Percentiles rank a stretch among this genome's conserved stretches.
Conservation (phyloP, 768 basidiomycete species). For the Boletus reticulatus region DNA sequence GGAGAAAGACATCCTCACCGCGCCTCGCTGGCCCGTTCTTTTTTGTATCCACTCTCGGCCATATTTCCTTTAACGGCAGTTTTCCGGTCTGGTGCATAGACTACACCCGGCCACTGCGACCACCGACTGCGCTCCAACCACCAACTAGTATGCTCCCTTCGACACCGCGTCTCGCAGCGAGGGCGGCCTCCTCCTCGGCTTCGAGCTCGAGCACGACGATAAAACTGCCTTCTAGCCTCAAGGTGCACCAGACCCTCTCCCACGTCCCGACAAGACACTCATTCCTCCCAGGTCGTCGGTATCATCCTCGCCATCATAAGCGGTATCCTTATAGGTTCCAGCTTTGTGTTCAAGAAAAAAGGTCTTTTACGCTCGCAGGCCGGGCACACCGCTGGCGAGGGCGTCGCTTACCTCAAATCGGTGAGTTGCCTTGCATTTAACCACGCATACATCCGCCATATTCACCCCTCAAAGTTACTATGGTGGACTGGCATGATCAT, state of each 20-base stretch:
- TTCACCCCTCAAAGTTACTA: slow-evolving; percentile 48
- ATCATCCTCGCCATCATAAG: slow-evolving; percentile 73
- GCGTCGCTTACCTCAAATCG: slow-evolving; percentile 93
- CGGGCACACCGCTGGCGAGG: slow-evolving; percentile 76
- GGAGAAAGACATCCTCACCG: slow-evolving; percentile 14
- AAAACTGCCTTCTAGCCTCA: slow-evolving; percentile 45
- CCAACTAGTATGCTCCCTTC: slow-evolving; percentile 4
- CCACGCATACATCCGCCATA: slow-evolving; percentile 6
- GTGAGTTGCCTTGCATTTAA: slow-evolving; percentile 42
- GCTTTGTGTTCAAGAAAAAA: slow-evolving; percentile 99
- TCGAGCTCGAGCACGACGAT: slow-evolving; percentile 35
- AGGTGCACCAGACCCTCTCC: slow-evolving; percentile 34
- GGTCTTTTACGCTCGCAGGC: slow-evolving; percentile 80
- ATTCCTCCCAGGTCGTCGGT: slow-evolving; percentile 58
- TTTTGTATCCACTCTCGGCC: background rate
- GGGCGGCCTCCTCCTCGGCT: slow-evolving; percentile 40
- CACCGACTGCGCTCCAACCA: slow-evolving; percentile 3
- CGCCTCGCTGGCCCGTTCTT: background rate
- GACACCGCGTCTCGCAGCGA: slow-evolving; percentile 4
- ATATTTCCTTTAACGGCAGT: slow-evolving; percentile 8
- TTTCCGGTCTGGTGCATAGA: slow-evolving; percentile 1
- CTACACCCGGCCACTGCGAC: slow-evolving; percentile 12
- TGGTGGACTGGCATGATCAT: slow-evolving; percentile 97
- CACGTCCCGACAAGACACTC: background rate
- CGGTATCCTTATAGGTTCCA: slow-evolving; percentile 87